Evolutionary conservation across 2,329 filamentous ascomycete genomes (phyloP).

Genomic region (Hypoxylon sp.): DNA sequence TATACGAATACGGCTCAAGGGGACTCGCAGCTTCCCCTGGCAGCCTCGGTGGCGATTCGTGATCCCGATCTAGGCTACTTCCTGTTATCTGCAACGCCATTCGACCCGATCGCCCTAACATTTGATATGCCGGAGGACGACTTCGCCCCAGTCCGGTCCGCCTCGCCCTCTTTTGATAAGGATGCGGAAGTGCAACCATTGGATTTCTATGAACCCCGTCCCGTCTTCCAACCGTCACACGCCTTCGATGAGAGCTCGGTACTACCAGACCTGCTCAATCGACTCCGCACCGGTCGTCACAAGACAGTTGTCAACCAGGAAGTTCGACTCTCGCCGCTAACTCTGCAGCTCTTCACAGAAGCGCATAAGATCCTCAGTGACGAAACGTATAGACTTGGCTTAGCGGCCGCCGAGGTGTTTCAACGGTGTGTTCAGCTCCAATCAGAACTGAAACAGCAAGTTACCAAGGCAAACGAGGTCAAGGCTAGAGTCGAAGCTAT

Average conservation of each 20-base stretch:
- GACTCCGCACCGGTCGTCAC: slow-evolving; percentile 69
- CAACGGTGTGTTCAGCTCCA: slow-evolving; percentile 76
- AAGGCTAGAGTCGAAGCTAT: slow-evolving; percentile 75
- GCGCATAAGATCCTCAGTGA: slow-evolving; percentile 77
- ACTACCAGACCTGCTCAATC: slow-evolving; percentile 68
- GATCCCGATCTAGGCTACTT: slow-evolving; percentile 75
- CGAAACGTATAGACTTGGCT: slow-evolving; percentile 76
- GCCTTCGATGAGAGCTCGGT: slow-evolving; percentile 69
- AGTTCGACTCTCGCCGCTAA: slow-evolving; percentile 76
- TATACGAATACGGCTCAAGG: slow-evolving; percentile 64
- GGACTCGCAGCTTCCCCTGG: slow-evolving; percentile 62
- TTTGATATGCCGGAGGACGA: slow-evolving; percentile 71
- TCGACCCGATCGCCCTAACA: slow-evolving; percentile 68
- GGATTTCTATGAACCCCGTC: slow-evolving; percentile 72
- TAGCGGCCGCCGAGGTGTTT: slow-evolving; percentile 80
- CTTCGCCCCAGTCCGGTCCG: slow-evolving; percentile 57
- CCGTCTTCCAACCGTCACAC: slow-evolving; percentile 73
- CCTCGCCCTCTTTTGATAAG: slow-evolving; percentile 59
- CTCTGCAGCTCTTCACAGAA: slow-evolving; percentile 77
- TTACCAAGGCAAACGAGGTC: slow-evolving; percentile 74
- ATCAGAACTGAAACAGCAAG: slow-evolving; percentile 75
- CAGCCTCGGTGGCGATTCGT: slow-evolving; percentile 65
- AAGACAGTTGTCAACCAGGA: slow-evolving; percentile 74
- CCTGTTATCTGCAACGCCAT: slow-evolving; percentile 69
- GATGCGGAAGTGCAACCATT: slow-evolving; percentile 61